Conservation (phyloP, 129 eudicot genomes). For the Helichrysum umbraculigerum region DNA sequence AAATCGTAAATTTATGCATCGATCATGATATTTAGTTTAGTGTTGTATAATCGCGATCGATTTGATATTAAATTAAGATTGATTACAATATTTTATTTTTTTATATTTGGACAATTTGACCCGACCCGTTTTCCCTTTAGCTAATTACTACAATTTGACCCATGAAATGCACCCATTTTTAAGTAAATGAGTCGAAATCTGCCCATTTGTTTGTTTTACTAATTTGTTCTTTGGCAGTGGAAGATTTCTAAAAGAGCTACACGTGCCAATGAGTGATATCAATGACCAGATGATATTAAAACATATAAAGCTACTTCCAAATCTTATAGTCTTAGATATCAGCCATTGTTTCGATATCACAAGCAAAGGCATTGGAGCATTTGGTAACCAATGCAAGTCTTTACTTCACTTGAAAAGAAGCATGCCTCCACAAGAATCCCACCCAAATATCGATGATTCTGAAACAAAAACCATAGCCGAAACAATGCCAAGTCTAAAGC, state of each 20-base stretch:
- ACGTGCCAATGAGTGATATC: slow-evolving; percentile 39
- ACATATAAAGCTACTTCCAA: slow-evolving; percentile 38
- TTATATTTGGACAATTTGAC: too few species aligned
- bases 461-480: slow-evolving; percentile 39
- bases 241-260: slow-evolving; percentile 35
- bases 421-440: slow-evolving; percentile 33
- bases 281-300: slow-evolving; percentile 41
- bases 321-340: slow-evolving; percentile 35
- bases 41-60: not conserved
- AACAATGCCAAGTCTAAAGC: slow-evolving; percentile 31
- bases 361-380: slow-evolving; percentile 37
- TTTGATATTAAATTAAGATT: not conserved
- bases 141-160: not conserved
- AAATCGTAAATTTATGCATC: too few species aligned
- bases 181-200: not conserved
- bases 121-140: not conserved
- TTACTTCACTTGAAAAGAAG: slow-evolving; percentile 38
- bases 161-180: not conserved
- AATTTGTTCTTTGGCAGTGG: slow-evolving; percentile 31
- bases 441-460: slow-evolving; percentile 22
- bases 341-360: slow-evolving; percentile 41
- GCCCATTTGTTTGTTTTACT: not conserved
- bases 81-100: too few species aligned
- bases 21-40: too few species aligned
- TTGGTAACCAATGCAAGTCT: slow-evolving; percentile 42